Evolutionary conservation across 345 rosid genomes (phyloP), one percentile per base, ranked within the genome.

Genomic region (Populus nigra): DNA sequence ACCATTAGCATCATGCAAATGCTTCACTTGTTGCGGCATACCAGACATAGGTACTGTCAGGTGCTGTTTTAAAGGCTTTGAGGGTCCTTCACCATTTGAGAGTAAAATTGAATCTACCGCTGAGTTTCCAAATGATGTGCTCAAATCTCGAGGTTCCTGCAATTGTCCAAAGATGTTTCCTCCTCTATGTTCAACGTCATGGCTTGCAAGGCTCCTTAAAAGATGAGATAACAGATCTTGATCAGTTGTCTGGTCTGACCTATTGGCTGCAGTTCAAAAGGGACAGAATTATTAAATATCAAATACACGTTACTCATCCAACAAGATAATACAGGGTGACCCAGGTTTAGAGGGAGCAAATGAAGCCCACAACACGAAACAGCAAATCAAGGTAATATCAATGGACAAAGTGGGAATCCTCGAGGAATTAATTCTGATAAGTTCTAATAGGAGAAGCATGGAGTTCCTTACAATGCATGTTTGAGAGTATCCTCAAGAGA

Each of bases 401-500:
- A 65, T 13, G 15, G 33, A 33, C 4, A 53, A 38, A 12, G 17
- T 18, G 25, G 66, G 69, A 62, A 72, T 27, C 27, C 49, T 41
- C 55, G 53, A 45, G 5, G 12, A 59, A 73, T 25, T 16, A 66
- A 9, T 35, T 12, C 23, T 2, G 23, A n/a, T 29, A 15, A 62
- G 69, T 71, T 76, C 63, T 33, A 71, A 9, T 4, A n/a, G 22
- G 45, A 53, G 47, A 49, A 77, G 18, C 23, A 13, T 33, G 2
- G 41, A 72, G 49, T 39, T 75, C 78, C 98, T 86, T 87, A 96
- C 99, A 86, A 62, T 94, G 94, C 92, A 92, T 89, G 86, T 87
- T 90, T 66, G 99, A 91, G 55, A 96, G 96, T 88, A 91, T 91
- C 90, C 83, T 94, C 83, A 94, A 85, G 68, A 96, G 93, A 87